phyloP scores from a whole-genome alignment of 2,329 filamentous ascomycete species.

The Aspergillus calidoustus region DNA sequence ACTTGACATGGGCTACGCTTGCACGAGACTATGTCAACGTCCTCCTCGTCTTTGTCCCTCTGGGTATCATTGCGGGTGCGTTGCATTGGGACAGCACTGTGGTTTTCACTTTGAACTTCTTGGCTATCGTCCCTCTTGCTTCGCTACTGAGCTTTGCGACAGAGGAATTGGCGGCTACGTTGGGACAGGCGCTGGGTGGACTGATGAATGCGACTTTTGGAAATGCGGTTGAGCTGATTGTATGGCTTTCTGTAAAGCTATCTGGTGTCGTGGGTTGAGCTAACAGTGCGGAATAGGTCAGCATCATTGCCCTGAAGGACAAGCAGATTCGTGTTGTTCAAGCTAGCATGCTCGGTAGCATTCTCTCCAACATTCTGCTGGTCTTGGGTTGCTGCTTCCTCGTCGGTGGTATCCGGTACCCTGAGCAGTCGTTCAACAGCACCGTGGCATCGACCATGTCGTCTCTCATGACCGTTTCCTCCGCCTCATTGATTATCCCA shows the following conservation, averaged over 20 bases:
- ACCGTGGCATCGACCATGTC: slow-evolving; percentile 59
- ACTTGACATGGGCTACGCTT: slow-evolving; percentile 51
- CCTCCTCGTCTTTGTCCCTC: slow-evolving; percentile 66
- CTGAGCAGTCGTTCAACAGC: slow-evolving; percentile 65
- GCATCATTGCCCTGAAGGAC: slow-evolving; percentile 84
- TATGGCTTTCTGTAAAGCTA: slow-evolving; percentile 64
- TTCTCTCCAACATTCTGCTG: slow-evolving; percentile 90
- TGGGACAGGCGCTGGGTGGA: slow-evolving; percentile 66
- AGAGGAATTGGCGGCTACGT: slow-evolving; percentile 63
- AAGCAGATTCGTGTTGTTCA: slow-evolving; percentile 95
- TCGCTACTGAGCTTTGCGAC: slow-evolving; percentile 67
- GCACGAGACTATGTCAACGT: slow-evolving; percentile 61
- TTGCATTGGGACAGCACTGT: slow-evolving; percentile 59
- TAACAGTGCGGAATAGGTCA: slow-evolving; percentile 63
- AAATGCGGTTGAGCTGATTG: slow-evolving; percentile 69
- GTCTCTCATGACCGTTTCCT: slow-evolving; percentile 75
- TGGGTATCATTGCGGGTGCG: slow-evolving; percentile 67
- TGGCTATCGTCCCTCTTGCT: slow-evolving; percentile 67
- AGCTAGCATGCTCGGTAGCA: slow-evolving; percentile 94
- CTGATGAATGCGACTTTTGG: slow-evolving; percentile 70
- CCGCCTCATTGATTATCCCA: slow-evolving; percentile 78
- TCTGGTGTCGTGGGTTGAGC: not conserved
- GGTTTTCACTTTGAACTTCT: slow-evolving; percentile 67
- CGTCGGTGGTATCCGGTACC: slow-evolving; percentile 71
- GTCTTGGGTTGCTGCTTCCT: slow-evolving; percentile 83